phyloP scores from a whole-genome alignment of 1,139 yeast species.

The Diutina neorugosa region DNA sequence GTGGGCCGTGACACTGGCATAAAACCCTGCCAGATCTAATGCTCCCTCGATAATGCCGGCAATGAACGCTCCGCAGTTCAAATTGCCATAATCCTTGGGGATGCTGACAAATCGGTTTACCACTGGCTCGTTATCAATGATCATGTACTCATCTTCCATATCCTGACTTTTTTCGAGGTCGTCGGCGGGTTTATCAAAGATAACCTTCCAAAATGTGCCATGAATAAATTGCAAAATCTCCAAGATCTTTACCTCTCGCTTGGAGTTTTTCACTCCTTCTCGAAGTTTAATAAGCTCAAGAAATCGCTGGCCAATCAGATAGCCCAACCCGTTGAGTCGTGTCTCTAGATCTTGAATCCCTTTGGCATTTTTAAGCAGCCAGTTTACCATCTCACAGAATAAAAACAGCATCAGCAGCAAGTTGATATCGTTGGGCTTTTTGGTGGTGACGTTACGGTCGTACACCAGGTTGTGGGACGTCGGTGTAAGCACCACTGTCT shows the following conservation, averaged over 20 bases:
- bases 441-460: conserved; percentile 49
- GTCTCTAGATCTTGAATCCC: conserved; percentile 73
- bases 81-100: conserved; percentile 68
- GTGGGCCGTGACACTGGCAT: conserved; percentile 83
- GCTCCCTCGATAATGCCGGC: conserved; percentile 93
- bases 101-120: conserved; percentile 67
- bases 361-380: conserved; percentile 49
- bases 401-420: conserved; percentile 57
- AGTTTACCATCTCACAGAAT: conserved; percentile 61
- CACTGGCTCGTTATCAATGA: conserved; percentile 72
- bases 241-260: conserved; percentile 60
- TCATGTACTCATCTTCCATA: conserved; percentile 69
- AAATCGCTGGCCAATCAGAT: conserved; percentile 42
- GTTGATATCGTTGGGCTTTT: conserved; percentile 57
- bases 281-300: conserved; percentile 30
- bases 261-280: conserved; percentile 50
- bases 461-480: conserved; percentile 35
- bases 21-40: conserved; percentile 67
- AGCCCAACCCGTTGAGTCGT: conserved; percentile 64
- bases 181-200: conserved; percentile 78
- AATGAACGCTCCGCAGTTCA: conserved; percentile 74
- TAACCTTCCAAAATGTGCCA: conserved; percentile 66
- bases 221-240: conserved; percentile 80
- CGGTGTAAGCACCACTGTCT: conserved; percentile 20
- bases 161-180: conserved; percentile 84